phyloP scores from a whole-genome alignment of 768 basidiomycete genomes.

The Floccularia luteovirens region DNA sequence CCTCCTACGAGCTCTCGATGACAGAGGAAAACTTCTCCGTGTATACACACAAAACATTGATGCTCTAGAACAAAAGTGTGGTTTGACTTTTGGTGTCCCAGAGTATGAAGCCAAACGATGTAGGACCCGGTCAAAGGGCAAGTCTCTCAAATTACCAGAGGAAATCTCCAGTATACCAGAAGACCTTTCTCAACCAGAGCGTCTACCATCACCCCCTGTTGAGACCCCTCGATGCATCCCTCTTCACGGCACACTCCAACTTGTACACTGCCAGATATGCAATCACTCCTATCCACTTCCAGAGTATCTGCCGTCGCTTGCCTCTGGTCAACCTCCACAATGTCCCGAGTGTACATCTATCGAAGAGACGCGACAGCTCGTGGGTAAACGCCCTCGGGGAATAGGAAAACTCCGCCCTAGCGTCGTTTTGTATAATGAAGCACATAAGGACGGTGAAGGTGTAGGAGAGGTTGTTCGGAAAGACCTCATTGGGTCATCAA shows the following conservation, averaged over 20 bases:
- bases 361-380: slow-evolving; percentile 60
- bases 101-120: slow-evolving; percentile 51
- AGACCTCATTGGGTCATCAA: slow-evolving; percentile 68
- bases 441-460: slow-evolving; percentile 78
- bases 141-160: slow-evolving; percentile 12
- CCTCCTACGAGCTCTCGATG: slow-evolving; percentile 67
- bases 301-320: slow-evolving; percentile 51
- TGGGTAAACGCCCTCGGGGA: slow-evolving; percentile 74
- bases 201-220: slow-evolving; percentile 42
- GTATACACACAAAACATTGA: slow-evolving; percentile 96
- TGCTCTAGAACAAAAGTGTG: slow-evolving; percentile 80
- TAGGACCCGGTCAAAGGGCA: slow-evolving; percentile 42
- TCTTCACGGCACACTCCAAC: slow-evolving; percentile 79
- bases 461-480: slow-evolving; percentile 80
- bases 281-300: slow-evolving; percentile 62
- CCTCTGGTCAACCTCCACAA: slow-evolving; percentile 54
- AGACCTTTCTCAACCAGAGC: slow-evolving; percentile 7
- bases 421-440: slow-evolving; percentile 88
- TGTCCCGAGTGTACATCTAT: slow-evolving; percentile 76
- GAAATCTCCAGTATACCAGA: slow-evolving; percentile 7
- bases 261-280: slow-evolving; percentile 77
- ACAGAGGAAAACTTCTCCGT: slow-evolving; percentile 67
- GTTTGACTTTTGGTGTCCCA: slow-evolving; percentile 82
- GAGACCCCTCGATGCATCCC: slow-evolving; percentile 81
- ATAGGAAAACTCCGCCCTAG: slow-evolving; percentile 79